Evolutionary conservation across 2,329 filamentous ascomycete species (phyloP).

Genomic region (Monascus ruber): DNA sequence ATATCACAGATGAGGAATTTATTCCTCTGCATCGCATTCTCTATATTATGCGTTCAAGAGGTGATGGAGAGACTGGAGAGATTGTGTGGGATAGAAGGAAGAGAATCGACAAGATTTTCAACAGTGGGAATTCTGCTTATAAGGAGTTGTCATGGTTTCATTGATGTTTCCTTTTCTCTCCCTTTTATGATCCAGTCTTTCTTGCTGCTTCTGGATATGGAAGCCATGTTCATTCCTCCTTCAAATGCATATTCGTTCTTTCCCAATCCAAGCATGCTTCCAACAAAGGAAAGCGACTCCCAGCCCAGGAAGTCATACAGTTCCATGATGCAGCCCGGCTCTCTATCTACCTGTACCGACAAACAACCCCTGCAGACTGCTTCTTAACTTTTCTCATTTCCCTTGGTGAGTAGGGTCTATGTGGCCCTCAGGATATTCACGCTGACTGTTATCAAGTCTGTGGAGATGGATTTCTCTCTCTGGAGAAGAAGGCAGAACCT

Average conservation of each 20-base stretch:
- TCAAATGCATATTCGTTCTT: background rate
- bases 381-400: background rate
- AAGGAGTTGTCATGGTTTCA: conserved; percentile 9
- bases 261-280: background rate
- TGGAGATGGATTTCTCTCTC: conserved; percentile 8
- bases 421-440: background rate
- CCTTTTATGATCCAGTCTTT: background rate
- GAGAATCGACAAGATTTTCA: conserved; percentile 38
- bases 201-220: background rate
- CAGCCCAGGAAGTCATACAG: no score
- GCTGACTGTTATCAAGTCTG: conserved; percentile 2
- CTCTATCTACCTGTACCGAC: no score
- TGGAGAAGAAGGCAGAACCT: conserved; percentile 8
- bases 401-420: no score
- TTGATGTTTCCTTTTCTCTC: background rate
- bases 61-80: conserved; percentile 19
- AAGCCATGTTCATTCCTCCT: background rate
- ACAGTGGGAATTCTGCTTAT: conserved; percentile 29
- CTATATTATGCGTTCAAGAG: conserved; percentile 32
- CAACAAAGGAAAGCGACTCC: conserved; percentile 2
- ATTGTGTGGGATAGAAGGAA: conserved; percentile 41
- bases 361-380: background rate
- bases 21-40: conserved; percentile 45
- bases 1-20: conserved; percentile 45
- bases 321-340: no score